Base-by-base conservation (phyloP, 805 yeast genomes). In the Pichia thaimueangensis region DNA sequence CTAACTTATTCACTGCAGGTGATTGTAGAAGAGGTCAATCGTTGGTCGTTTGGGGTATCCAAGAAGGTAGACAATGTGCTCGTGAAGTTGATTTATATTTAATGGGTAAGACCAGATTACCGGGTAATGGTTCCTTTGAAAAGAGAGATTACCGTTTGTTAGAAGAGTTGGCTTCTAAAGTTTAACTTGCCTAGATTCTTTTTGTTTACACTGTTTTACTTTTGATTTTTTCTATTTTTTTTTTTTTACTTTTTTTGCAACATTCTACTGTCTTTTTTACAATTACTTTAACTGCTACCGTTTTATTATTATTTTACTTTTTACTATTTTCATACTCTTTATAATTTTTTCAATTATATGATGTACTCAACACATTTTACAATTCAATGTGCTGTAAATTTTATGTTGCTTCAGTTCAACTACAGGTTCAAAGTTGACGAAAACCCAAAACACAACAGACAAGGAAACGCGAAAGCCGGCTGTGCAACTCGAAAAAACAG, bases 1-100 rank as follows among this genome's bases (percentile, higher is more conserved):
- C 73, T 46, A 88, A 87, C 54, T 58, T 88, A 47, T 91, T 89
- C 59, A 86, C 96, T 37, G 97, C 97, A 39, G 98, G 98, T 68
- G 98, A 91, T 66, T 93, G 97, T 70, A 84, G 98, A 73, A 82
- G 97, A 69, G 98, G 98, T 23, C 98, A 91, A 71, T 86, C 96
- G 2, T 76, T 91, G 64, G 91, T 91, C 63, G 98, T 91, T 43
- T 93, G 97, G 97, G 98, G 97, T 69, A 91, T 91, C 55, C 97
- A 93, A 69, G 98, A 91, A 69, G 98, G 98, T 53, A 82, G 97
- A 71, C 96, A 91, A 67, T 88, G 96, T 77, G 98, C 98, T 29
- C 76, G 96, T 53, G 88, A 86, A 55, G 94, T 91, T 49, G 98
- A 91, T 60, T 63, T 70, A 53, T 84, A 64, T 63, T 71, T 91